phyloP scores from a whole-genome alignment of 139 green algal genomes.

The Haematococcus lacustris region DNA sequence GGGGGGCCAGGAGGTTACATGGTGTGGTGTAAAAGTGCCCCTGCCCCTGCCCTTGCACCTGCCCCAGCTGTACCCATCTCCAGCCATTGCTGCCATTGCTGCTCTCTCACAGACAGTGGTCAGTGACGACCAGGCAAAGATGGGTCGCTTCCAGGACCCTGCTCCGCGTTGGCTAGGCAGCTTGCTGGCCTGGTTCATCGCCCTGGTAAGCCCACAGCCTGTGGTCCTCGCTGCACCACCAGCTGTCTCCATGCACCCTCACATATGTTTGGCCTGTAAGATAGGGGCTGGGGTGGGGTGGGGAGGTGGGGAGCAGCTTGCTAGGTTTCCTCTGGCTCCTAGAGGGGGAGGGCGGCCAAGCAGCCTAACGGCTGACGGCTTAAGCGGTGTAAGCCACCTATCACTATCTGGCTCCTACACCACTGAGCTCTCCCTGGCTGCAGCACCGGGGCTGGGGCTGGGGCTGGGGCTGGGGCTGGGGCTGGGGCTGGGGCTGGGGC shows the following conservation, averaged over 20 bases:
- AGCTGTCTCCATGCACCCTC: background rate
- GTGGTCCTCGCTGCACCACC: conserved; percentile 35
- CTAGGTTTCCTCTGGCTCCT: background rate
- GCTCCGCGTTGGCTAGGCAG: conserved; percentile 75
- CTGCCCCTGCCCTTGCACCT: too few species aligned
- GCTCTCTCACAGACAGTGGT: conserved; percentile 90
- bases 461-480: too few species aligned
- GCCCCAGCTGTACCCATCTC: background rate
- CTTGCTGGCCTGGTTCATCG: conserved; percentile 71
- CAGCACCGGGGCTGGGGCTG: too few species aligned
- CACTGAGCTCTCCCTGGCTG: too few species aligned
- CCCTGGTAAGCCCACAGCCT: conserved; percentile 65
- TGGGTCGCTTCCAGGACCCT: conserved; percentile 71
- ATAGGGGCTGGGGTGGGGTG: background rate
- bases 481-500: too few species aligned
- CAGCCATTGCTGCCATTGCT: too few species aligned
- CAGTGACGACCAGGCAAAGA: conserved; percentile 87
- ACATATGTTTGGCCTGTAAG: background rate
- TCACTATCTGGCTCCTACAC: too few species aligned
- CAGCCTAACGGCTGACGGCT: too few species aligned
- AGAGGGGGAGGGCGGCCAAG: too few species aligned
- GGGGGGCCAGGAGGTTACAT: too few species aligned
- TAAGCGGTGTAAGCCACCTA: too few species aligned
- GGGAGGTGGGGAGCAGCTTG: background rate
- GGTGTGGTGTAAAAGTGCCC: too few species aligned